Evolutionary conservation across 1,284 basidiomycete genomes (phyloP), one percentile per base, ranked within the genome.

Genomic region (Cryptococcus sp.): DNA sequence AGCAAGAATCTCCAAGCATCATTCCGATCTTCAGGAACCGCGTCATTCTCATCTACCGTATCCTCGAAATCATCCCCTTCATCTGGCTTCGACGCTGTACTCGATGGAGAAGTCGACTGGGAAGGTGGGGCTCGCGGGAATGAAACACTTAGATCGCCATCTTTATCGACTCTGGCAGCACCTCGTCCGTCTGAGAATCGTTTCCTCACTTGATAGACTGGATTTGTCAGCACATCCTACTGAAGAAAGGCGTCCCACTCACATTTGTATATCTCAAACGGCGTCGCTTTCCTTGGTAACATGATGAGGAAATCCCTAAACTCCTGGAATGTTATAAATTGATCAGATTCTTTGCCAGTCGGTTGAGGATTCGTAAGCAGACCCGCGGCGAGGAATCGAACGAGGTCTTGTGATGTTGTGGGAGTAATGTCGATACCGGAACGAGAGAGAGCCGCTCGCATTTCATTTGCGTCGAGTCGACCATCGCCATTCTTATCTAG

Each of bases 221-320:
- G 52, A 31, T 30, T 33, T 55, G 45, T 38, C 56, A 59, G 48
- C 52, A 51, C 23, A 41, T 23, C 6, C 4, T 3, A 34, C 10
- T 2, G 31, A 13, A 5, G 37, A 23, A 32, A 47, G 47, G 10
- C 13, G 32, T 4, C 1, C 6, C 30, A 67, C 73, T 57, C 80
- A 84, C 71, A 77, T 58, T 77, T 77, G 77, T 89, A 94, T 43
- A 96, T 94, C 77, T 96, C 93, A 51, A 82, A 80, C 7, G 90
- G 81, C 1, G 88, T 92, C 36, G 83, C 84, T 70, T 83, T 86
- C 58, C 90, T 83, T 44, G 93, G 91, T 56, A 95, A 77, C 51
- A 95, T 82, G 51, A 96, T 81, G 51, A 97, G 80, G 74, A 92
- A 94, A 78, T 95, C 88, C 50, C 93, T 81, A 74, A 95, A 96